Percentiles rank a stretch among this genome's conserved stretches.
These are phyloP conservation scores for Hyparrhenia diplandra DNA, from an alignment of 176 grass and related monocot species.

Conservation along the genomic window DNA sequence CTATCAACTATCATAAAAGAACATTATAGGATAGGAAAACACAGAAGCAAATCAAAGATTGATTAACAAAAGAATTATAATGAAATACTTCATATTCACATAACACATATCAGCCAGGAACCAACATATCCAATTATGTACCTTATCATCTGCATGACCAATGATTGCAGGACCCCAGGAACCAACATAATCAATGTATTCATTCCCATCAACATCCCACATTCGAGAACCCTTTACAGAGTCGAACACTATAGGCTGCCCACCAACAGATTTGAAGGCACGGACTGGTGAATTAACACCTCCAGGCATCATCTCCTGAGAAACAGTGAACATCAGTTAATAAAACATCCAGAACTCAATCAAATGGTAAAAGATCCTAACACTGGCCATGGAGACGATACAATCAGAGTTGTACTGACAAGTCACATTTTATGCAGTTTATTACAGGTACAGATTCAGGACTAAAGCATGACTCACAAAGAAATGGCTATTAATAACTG, in stretches of 20 bases:
- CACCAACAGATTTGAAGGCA: constrained; percentile 97
- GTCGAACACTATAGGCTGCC: constrained; percentile 93
- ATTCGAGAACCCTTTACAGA: constrained; percentile 94
- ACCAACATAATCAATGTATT: constrained; percentile 99
- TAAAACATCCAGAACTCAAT: neutral
- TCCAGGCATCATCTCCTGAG: constrained; percentile 91
- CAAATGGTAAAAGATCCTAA: neutral
- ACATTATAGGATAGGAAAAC: neutral
- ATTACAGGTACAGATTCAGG: constrained; percentile 3
- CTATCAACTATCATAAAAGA: neutral
- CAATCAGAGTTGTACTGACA: neutral
- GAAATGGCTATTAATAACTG: constrained; percentile 4
- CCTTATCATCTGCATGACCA: constrained; percentile 91
- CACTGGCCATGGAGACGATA: too few species aligned
- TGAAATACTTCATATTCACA: neutral
- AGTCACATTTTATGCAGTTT: neutral
- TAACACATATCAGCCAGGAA: neutral
- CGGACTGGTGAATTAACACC: constrained; percentile 98
- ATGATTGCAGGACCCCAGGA: constrained; percentile 99
- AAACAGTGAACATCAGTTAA: constrained; percentile 23
- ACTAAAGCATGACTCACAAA: neutral
- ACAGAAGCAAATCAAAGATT: neutral
- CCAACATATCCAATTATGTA: neutral
- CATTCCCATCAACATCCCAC: constrained; percentile 98
- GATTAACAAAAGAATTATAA: neutral